phyloP scores from a whole-genome alignment of 257 asterid genomes.

The Echium plantagineum region DNA sequence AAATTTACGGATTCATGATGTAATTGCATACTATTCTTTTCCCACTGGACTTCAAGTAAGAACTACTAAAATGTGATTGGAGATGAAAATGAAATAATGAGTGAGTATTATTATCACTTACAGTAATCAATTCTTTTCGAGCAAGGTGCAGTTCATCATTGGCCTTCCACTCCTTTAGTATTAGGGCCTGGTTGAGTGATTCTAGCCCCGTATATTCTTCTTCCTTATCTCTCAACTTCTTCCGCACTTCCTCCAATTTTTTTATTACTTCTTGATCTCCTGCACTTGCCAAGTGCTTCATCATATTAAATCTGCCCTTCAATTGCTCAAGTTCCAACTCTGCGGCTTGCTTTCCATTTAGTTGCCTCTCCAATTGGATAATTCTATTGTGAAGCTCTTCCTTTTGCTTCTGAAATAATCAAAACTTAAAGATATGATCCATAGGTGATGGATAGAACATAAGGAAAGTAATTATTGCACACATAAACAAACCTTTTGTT shows the following conservation, averaged over 20 bases:
- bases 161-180: conserved; percentile 62
- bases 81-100: background rate
- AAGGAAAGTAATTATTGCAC: conserved; percentile 5
- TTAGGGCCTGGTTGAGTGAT: conserved; percentile 45
- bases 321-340: conserved; percentile 66
- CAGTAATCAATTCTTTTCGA: conserved; percentile 78
- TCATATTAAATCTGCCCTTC: conserved; percentile 53
- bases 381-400: conserved; percentile 61
- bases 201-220: conserved; percentile 53
- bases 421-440: background rate
- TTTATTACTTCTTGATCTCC: conserved; percentile 51
- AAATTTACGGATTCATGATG: background rate
- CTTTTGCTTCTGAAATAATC: conserved; percentile 65
- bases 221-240: conserved; percentile 67
- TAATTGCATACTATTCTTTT: too few relatives aligned
- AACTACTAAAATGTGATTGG: background rate
- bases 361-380: conserved; percentile 57
- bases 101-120: conserved; percentile 25
- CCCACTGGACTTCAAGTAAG: background rate
- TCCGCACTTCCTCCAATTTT: conserved; percentile 39
- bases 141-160: conserved; percentile 90
- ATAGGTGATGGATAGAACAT: background rate
- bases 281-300: conserved; percentile 60
- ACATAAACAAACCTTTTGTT: conserved; percentile 54
- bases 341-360: conserved; percentile 62